Base-by-base conservation (phyloP, 1,284 basidiomycete species). In the Moesziomyces antarcticus region DNA sequence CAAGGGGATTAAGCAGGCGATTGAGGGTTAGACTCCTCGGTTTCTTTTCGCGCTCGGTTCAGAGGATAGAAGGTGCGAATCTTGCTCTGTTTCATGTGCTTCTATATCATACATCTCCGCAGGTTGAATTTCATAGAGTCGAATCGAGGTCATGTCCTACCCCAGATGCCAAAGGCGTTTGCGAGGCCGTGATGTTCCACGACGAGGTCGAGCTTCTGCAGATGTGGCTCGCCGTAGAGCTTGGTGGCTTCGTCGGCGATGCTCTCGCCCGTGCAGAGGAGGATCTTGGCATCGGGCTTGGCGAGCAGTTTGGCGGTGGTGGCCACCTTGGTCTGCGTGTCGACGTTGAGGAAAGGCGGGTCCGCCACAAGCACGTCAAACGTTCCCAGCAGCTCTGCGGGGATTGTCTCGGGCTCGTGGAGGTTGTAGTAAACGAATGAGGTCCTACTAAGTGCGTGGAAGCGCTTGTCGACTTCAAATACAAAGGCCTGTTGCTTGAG, bases 1-100 rank as follows among this genome's bases (percentile, higher is more conserved):
- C 81, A 51, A 64, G 88, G 87, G 18, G 88, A 90, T 80, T 88
- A 89, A 10, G 86, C 87, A 62, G 5, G 85, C 85, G 55, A 74
- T 91, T 27, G 87, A 86, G 21, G 62, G 67, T 1, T 72, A 43
- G 42, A 24, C 13, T 11, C 20, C 42, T 25, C 21, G 10, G 20
- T 21, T n/a, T 22, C 25, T 13, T 20, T 30, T 4, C 6, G 30
- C 13, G 2, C 14, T 7, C n/a, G 6, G 18, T 41, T 5, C 1
- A 35, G 27, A 33, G 5, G 30, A 37, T 13, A 37, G 33, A 35
- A 13, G 30, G 30, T 33, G 10, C 8, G 2, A 18, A 40, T 6
- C 6, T 8, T 40, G 37, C 37, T 24, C 42, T 24, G 20, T 22
- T 13, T 44, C 42, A 21, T 21, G 20, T 44, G 20, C 22, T 44